Evolutionary conservation across 2,329 filamentous ascomycete genomes (phyloP).

Genomic region (Penicillium sp.): DNA sequence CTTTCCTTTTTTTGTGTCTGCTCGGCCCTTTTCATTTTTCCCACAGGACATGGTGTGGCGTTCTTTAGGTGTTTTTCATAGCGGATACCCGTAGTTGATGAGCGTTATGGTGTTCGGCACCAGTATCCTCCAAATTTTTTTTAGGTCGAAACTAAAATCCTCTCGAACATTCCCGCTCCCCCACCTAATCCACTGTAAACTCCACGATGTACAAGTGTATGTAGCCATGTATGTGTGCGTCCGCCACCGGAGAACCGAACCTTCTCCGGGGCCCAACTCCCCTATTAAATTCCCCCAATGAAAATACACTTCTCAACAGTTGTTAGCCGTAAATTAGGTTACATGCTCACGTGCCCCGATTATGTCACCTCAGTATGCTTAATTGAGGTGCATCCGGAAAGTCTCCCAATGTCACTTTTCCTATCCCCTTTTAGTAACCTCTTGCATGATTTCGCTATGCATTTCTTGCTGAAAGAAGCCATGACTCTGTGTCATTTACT

Average conservation of each 20-base stretch:
- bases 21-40: not conserved
- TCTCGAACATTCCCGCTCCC: not conserved
- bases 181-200: not conserved
- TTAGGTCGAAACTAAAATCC: not conserved
- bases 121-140: not conserved
- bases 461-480: not conserved
- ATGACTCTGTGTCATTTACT: not conserved
- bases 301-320: not conserved
- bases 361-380: slow-evolving; percentile 19
- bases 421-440: slow-evolving; percentile 1
- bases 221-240: not conserved
- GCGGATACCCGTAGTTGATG: slow-evolving; percentile 10
- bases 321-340: not conserved
- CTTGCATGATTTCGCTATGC: slow-evolving; percentile 3
- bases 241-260: slow-evolving; percentile 3
- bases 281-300: not conserved
- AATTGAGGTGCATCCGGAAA: slow-evolving; percentile 13
- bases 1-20: not conserved
- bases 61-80: slow-evolving; percentile 5
- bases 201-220: not conserved
- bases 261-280: slow-evolving; percentile 1
- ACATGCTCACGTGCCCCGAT: slow-evolving; percentile 8
- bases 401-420: slow-evolving; percentile 2
- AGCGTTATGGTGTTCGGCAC: not conserved
- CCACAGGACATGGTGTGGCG: not conserved